These are phyloP conservation scores for Linnemannia exigua DNA, from an alignment of 192 early-diverging fungal genomes.

Conservation along the genomic window DNA sequence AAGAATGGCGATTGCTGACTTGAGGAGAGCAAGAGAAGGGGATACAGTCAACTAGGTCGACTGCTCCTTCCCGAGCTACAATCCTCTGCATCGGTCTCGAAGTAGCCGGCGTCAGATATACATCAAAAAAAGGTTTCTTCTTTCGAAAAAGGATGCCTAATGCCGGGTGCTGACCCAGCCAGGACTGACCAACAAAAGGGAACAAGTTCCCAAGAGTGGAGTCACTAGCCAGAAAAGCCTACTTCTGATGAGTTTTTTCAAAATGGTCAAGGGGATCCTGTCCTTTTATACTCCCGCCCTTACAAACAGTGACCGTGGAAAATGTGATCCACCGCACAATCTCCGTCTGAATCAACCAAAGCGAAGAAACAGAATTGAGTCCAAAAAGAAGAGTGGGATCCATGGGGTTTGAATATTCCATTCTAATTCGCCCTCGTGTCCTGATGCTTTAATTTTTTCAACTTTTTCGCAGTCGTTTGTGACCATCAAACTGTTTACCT, in stretches of 20 bases:
- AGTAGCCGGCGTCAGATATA: constrained; percentile 60
- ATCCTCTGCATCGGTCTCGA: constrained; percentile 54
- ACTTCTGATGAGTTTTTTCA: constrained; percentile 31
- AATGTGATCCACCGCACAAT: neutral
- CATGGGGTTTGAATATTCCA: neutral
- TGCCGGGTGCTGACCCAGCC: constrained; percentile 51
- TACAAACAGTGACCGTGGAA: neutral
- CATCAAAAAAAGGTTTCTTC: constrained; percentile 39
- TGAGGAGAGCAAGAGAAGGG: constrained; percentile 34
- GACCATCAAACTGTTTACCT: constrained; percentile 33
- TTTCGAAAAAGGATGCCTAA: constrained; percentile 53
- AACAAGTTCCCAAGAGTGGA: constrained; percentile 9
- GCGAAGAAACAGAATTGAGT: neutral
- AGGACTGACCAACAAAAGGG: constrained; percentile 30
- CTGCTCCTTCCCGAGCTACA: constrained; percentile 14
- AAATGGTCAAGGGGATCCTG: neutral
- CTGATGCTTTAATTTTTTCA: neutral
- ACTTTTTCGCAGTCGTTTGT: neutral
- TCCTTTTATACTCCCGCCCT: constrained; percentile 8
- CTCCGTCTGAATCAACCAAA: neutral
- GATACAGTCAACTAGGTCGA: neutral
- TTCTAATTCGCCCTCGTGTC: neutral
- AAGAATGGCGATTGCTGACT: constrained; percentile 56
- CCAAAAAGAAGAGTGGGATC: neutral
- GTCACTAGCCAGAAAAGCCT: constrained; percentile 35